These are phyloP conservation scores for Bauhinia variegata DNA, from an alignment of 306 rosid genomes.

Conservation along the genomic window DNA sequence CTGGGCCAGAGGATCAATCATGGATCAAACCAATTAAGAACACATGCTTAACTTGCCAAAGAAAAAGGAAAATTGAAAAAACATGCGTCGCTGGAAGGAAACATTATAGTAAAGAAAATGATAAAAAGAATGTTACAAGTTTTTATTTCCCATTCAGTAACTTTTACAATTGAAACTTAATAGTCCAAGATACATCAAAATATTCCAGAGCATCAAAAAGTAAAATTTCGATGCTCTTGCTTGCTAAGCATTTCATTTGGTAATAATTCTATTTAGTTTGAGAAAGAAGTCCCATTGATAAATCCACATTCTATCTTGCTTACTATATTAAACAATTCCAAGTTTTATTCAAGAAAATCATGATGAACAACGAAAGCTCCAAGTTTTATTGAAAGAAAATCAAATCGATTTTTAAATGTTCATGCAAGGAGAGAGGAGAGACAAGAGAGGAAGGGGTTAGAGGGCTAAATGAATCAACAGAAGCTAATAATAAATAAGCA, in stretches of 20 bases:
- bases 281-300: neutral
- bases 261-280: neutral
- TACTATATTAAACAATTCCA: no score
- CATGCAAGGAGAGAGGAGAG: neutral
- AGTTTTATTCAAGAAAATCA: no score
- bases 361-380: no score
- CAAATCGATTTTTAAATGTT: no score
- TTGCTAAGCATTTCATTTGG: neutral
- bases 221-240: neutral
- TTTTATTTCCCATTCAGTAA: conserved; percentile 1
- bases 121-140: neutral
- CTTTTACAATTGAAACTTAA: neutral
- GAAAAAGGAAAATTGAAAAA: conserved; percentile 14
- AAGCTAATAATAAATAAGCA: conserved; percentile 17
- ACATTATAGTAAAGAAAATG: neutral
- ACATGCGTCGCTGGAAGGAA: neutral
- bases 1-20: no score
- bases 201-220: conserved; percentile 10
- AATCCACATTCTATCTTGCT: no score
- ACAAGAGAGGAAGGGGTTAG: neutral
- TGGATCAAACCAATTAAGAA: conserved; percentile 3
- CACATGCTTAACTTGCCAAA: conserved; percentile 3
- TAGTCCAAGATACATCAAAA: neutral
- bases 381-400: no score
- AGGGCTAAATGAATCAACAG: neutral